A percentile compares a stretch with the other conserved stretches of the same genome.
Evolutionary conservation across 768 basidiomycete genomes (phyloP).

Genomic region (Leccinum sublutescens): DNA sequence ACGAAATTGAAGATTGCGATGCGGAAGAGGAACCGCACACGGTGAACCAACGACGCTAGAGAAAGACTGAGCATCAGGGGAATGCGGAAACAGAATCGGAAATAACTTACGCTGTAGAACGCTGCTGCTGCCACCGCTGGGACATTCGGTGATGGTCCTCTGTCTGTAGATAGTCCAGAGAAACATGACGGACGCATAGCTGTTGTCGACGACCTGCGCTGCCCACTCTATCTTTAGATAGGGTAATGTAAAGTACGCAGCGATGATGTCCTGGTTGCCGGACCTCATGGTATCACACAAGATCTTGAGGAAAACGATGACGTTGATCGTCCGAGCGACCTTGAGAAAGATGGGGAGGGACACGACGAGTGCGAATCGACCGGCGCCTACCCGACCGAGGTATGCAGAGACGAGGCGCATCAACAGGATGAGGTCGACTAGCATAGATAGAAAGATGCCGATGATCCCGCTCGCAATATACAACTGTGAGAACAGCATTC

Average conservation of each 20-base stretch:
- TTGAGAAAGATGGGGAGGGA: slow-evolving; percentile 30
- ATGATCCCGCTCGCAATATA: slow-evolving; percentile 31
- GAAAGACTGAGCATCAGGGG: too few relatives aligned
- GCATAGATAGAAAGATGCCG: slow-evolving; percentile 28
- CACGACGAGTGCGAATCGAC: slow-evolving; percentile 18
- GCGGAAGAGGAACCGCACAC: slow-evolving; percentile 19
- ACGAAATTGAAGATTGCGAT: slow-evolving; percentile 30
- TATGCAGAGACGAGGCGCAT: slow-evolving; percentile 30
- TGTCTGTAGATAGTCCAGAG: slow-evolving; percentile 18
- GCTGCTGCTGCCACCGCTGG: not conserved
- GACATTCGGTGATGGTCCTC: not conserved
- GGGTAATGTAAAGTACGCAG: slow-evolving; percentile 19
- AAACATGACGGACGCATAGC: slow-evolving; percentile 28
- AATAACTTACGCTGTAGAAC: not conserved
- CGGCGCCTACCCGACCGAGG: slow-evolving; percentile 9
- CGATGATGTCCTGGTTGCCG: slow-evolving; percentile 9
- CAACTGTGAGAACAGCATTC: slow-evolving; percentile 5
- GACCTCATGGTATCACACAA: slow-evolving; percentile 19
- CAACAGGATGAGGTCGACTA: slow-evolving; percentile 31
- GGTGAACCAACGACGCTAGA: not conserved
- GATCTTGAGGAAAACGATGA: slow-evolving; percentile 28
- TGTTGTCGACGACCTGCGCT: slow-evolving; percentile 30
- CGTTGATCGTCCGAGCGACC: slow-evolving; percentile 26
- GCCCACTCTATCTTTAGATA: slow-evolving; percentile 33
- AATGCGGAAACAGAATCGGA: too few relatives aligned